These are phyloP conservation scores for Solanum acaule DNA, from an alignment of 257 asterid genomes.

Conservation along the genomic window DNA sequence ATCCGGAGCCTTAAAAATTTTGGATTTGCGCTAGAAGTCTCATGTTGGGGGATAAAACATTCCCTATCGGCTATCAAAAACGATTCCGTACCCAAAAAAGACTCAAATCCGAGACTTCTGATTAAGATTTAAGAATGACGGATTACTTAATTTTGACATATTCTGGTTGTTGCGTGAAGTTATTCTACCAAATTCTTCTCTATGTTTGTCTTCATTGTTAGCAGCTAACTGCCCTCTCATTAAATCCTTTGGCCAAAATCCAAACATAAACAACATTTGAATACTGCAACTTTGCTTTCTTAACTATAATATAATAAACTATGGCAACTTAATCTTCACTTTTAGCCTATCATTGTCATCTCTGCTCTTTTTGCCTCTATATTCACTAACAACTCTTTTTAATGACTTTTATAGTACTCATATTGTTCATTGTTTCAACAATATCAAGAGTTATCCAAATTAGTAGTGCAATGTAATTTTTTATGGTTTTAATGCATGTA, in stretches of 20 bases:
- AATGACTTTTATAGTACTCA: not conserved
- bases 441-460: not conserved
- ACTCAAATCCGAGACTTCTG: too few relatives aligned
- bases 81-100: rapidly evolving
- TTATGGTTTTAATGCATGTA: not conserved
- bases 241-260: not conserved
- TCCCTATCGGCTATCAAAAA: too few relatives aligned
- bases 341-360: not conserved
- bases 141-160: not conserved
- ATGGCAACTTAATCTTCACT: not conserved
- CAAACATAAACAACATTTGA: not conserved
- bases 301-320: not conserved
- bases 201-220: not conserved
- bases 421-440: not conserved
- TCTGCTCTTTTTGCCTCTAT: not conserved
- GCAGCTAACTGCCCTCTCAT: not conserved
- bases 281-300: not conserved
- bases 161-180: not conserved
- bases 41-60: not conserved
- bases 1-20: not conserved
- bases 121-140: too few relatives aligned
- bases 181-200: not conserved
- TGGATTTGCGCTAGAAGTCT: not conserved
- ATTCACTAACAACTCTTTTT: not conserved
- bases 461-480: not conserved